Evolutionary conservation across 2,329 filamentous ascomycete genomes (phyloP).

Genomic region (Didymella lethalis): DNA sequence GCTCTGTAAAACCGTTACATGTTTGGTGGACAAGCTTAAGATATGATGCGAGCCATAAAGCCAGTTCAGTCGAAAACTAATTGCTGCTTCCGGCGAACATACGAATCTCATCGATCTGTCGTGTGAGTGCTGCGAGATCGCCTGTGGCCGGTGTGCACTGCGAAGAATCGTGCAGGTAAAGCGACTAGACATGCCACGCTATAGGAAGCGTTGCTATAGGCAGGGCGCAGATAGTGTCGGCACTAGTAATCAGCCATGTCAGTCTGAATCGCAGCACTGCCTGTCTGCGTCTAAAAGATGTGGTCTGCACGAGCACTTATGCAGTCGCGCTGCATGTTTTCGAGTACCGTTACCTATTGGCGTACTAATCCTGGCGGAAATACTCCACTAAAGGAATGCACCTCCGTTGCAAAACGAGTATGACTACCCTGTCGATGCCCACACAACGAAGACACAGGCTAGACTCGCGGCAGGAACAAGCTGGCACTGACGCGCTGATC

Average conservation of each 20-base stretch:
- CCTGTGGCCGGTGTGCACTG: not conserved
- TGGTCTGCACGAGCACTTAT: constrained; percentile 13
- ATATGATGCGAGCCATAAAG: not conserved
- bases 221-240: constrained; percentile 1
- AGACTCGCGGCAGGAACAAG: not conserved
- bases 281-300: constrained; percentile 4
- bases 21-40: not conserved
- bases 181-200: constrained; percentile 1
- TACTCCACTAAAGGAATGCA: constrained; percentile 9
- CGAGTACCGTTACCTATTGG: constrained; percentile 7
- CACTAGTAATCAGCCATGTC: constrained; percentile 2
- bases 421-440: constrained; percentile 5
- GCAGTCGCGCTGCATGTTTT: constrained; percentile 16
- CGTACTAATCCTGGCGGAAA: not conserved
- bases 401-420: constrained; percentile 15
- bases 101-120: not conserved
- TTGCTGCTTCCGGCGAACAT: not conserved
- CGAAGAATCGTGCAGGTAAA: constrained; percentile 2
- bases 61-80: not conserved
- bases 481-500: constrained; percentile 5
- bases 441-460: constrained; percentile 1
- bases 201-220: constrained; percentile 6
- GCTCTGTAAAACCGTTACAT: not conserved
- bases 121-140: constrained; percentile 1
- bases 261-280: constrained; percentile 9